Evolutionary conservation across 805 yeast genomes (phyloP).

Genomic region (Zygoascus ofunaensis): DNA sequence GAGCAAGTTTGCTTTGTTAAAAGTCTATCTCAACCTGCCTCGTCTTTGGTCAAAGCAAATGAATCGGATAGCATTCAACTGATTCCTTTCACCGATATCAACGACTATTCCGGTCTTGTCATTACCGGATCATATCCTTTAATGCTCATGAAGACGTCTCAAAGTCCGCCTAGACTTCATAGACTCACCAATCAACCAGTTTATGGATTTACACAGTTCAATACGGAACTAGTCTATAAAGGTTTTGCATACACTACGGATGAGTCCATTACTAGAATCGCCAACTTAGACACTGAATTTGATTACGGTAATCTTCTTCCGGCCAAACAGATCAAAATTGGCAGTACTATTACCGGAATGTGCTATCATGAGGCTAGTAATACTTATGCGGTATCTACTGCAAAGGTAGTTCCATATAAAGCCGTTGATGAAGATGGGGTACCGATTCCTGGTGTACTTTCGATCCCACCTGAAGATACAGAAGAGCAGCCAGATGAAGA

Average conservation of each 20-base stretch:
- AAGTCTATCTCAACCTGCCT: constrained; percentile 32
- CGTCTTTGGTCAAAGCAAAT: constrained; percentile 3
- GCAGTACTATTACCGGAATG: constrained; percentile 55
- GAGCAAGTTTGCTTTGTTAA: constrained; percentile 33
- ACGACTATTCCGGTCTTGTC: constrained; percentile 48
- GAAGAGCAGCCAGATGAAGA: too few relatives aligned
- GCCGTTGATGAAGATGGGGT: constrained; percentile 70
- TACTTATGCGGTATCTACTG: constrained; percentile 54
- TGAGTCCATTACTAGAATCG: constrained; percentile 54
- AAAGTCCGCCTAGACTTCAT: constrained; percentile 55
- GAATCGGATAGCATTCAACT: constrained; percentile 28
- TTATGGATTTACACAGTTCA: constrained; percentile 41
- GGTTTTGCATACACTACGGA: constrained; percentile 69
- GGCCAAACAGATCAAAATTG: constrained; percentile 29
- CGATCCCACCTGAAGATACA: too few relatives aligned
- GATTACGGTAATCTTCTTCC: constrained; percentile 14
- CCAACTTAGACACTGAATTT: constrained; percentile 12
- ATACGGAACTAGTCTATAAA: constrained; percentile 28
- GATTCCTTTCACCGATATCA: constrained; percentile 47
- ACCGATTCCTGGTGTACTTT: constrained; percentile 46
- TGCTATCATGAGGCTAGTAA: constrained; percentile 61
- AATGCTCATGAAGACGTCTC: constrained; percentile 53
- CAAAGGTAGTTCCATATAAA: constrained; percentile 47
- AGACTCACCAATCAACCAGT: constrained; percentile 54
- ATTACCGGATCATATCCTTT: constrained; percentile 70